Base-by-base conservation (phyloP, 345 rosid genomes). In the Citrus trifoliata region DNA sequence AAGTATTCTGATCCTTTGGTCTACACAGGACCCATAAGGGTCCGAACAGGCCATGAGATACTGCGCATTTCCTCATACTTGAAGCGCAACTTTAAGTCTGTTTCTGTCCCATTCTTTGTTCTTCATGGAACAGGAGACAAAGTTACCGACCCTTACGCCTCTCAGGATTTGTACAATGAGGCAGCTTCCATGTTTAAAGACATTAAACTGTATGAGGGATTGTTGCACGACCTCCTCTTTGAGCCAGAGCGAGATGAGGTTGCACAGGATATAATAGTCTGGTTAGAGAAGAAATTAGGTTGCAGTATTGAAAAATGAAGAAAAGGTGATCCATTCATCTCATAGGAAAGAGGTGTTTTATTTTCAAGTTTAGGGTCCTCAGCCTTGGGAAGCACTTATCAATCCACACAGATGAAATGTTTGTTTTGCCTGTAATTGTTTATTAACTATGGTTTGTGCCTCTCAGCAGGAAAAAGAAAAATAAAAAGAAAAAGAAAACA, bases 11-110 rank as follows among this genome's bases (percentile, higher is more conserved):
- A 96, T 83, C 99, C 98, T 4, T 83, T 96, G 86, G 99, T 96
- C 79, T 96, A 96, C 81, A 96, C 98, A 3, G 99, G 98, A 70
- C 99, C 99, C 25, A 94, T 96, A 69, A 89, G 99, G 77, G 98
- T 92, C 73, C 91, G 98, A 75, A 96, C 98, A 1, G 99, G 99
- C 71, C 92, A 96, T 63, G 99, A 96, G 80, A 96, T 96, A 83
- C 60, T 96, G 61, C 93, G 97, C 53, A 89, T 96, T 64, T 87
- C 95, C 7, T 86, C 99, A 4, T 83, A 88, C 85, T 84, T 96
- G 89, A 89, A 82, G 81, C 85, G 89, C 38, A 91, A 89, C 84
- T 88, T 96, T 32, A 90, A 86, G 79, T 87, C 90, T 8, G 81
- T 94, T 53, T 91, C 88, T 0, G 85, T 94, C 30, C 95, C 99